Conservation (phyloP, 2,329 filamentous ascomycete species). For the Chaetomium sp. region DNA sequence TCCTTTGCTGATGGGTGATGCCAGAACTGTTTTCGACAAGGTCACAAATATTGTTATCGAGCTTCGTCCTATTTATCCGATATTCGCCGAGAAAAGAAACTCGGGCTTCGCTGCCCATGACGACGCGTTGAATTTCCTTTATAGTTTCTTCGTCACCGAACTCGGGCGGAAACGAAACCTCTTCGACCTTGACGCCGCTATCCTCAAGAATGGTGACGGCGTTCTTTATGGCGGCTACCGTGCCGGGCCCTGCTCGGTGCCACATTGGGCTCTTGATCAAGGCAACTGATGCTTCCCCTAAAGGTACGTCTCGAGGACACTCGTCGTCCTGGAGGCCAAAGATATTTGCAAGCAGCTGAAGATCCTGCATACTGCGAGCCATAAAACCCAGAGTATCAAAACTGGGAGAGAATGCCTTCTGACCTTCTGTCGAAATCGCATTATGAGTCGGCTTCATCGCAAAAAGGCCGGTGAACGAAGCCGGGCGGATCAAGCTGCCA, state of each 20-base stretch:
- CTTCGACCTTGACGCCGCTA: neutral
- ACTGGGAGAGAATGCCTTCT: slow-evolving; percentile 59
- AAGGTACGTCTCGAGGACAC: slow-evolving; percentile 40
- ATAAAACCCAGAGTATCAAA: slow-evolving; percentile 66
- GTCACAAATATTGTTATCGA: neutral
- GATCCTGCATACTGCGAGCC: slow-evolving; percentile 58
- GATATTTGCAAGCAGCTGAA: slow-evolving; percentile 56
- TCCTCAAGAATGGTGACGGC: neutral
- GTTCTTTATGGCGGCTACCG: slow-evolving; percentile 46
- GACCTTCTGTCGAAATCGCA: slow-evolving; percentile 62
- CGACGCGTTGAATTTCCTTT: neutral
- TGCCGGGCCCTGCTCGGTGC: slow-evolving; percentile 48
- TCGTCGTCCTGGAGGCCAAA: slow-evolving; percentile 59
- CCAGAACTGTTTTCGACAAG: neutral
- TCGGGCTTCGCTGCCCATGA: neutral
- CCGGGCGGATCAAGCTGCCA: slow-evolving; percentile 65
- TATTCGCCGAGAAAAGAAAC: neutral
- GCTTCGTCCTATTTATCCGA: neutral
- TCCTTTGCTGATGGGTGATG: neutral
- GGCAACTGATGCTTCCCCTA: slow-evolving; percentile 56
- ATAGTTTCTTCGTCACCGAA: neutral
- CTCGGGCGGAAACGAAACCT: neutral
- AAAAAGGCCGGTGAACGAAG: slow-evolving; percentile 65
- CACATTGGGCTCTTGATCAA: slow-evolving; percentile 58
- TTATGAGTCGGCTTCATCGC: slow-evolving; percentile 69